A percentile compares a stretch with the other conserved stretches of the same genome.
Conservation (phyloP, 192 early-diverging fungal genomes). For the Rhizoclosmatium sp. region DNA sequence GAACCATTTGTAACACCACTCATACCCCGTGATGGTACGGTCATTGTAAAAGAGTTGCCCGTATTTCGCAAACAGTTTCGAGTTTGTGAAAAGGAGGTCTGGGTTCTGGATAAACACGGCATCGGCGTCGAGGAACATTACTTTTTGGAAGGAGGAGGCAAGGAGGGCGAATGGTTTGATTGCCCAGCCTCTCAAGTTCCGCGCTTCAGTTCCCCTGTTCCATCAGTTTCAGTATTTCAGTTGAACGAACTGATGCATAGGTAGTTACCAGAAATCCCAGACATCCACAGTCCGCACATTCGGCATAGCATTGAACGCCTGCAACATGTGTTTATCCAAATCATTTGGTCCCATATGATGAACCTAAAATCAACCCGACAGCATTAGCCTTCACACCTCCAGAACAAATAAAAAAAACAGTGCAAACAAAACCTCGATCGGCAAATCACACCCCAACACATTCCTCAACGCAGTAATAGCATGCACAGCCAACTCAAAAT, state of each 20-base stretch:
- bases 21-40: conserved; percentile 51
- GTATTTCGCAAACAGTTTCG: conserved; percentile 51
- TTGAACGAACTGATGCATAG: no score
- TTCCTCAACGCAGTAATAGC: conserved; percentile 24
- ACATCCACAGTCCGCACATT: conserved; percentile 45
- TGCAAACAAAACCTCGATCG: conserved; percentile 57
- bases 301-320: conserved; percentile 13
- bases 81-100: conserved; percentile 53
- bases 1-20: conserved; percentile 60
- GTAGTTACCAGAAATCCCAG: conserved; percentile 37
- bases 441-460: conserved; percentile 53
- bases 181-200: conserved; percentile 16
- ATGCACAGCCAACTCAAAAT: conserved; percentile 33
- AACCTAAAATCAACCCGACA: conserved; percentile 14
- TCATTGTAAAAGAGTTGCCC: conserved; percentile 67
- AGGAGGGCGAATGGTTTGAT: conserved; percentile 72
- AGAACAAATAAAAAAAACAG: no score
- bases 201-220: conserved; percentile 38
- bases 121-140: conserved; percentile 77
- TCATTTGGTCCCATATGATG: conserved; percentile 56
- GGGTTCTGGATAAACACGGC: conserved; percentile 71
- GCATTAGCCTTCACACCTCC: no score
- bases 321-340: neutral
- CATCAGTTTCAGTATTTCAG: conserved; percentile 48
- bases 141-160: conserved; percentile 65